A percentile compares a stretch with the other conserved stretches of the same genome.
phyloP scores from a whole-genome alignment of 2,329 filamentous ascomycete species.

The Fusarium clavum region DNA sequence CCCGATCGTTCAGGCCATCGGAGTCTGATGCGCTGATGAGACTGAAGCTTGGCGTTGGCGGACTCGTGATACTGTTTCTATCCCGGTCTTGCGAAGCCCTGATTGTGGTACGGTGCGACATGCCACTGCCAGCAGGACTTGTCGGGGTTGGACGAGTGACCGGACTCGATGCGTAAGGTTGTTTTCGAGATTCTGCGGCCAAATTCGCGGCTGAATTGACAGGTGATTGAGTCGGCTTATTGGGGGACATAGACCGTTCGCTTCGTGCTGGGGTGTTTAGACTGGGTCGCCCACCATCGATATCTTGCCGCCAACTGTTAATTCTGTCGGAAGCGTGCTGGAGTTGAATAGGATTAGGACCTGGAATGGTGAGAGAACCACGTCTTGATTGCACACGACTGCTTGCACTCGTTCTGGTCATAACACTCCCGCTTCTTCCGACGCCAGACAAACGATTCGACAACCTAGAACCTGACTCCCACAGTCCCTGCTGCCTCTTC shows the following conservation, averaged over 20 bases:
- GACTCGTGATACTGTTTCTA: slow-evolving; percentile 49
- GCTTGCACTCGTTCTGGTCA: slow-evolving; percentile 64
- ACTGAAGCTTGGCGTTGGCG: slow-evolving; percentile 68
- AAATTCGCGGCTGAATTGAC: slow-evolving; percentile 54
- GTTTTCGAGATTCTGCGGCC: slow-evolving; percentile 60
- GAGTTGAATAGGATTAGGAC: slow-evolving; percentile 44
- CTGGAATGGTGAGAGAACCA: slow-evolving; percentile 62
- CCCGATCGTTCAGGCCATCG: slow-evolving; percentile 56
- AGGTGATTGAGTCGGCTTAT: slow-evolving; percentile 55
- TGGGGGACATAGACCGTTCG: slow-evolving; percentile 68
- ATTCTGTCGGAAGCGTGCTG: slow-evolving; percentile 76
- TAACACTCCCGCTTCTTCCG: slow-evolving; percentile 66
- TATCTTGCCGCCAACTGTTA: slow-evolving; percentile 83
- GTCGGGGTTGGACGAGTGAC: slow-evolving; percentile 41
- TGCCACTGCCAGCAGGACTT: slow-evolving; percentile 56
- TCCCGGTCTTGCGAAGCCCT: slow-evolving; percentile 45
- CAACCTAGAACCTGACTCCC: slow-evolving; percentile 82
- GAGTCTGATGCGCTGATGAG: slow-evolving; percentile 53
- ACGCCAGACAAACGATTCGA: slow-evolving; percentile 75
- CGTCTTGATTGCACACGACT: slow-evolving; percentile 63
- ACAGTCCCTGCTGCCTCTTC: slow-evolving; percentile 81
- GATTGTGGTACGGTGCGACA: slow-evolving; percentile 43
- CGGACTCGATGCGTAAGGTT: slow-evolving; percentile 54
- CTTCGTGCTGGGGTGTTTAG: slow-evolving; percentile 58
- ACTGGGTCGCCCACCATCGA: slow-evolving; percentile 58